Base-by-base conservation (phyloP, 2,329 filamentous ascomycete genomes). In the Phyllosticta citriasiana region DNA sequence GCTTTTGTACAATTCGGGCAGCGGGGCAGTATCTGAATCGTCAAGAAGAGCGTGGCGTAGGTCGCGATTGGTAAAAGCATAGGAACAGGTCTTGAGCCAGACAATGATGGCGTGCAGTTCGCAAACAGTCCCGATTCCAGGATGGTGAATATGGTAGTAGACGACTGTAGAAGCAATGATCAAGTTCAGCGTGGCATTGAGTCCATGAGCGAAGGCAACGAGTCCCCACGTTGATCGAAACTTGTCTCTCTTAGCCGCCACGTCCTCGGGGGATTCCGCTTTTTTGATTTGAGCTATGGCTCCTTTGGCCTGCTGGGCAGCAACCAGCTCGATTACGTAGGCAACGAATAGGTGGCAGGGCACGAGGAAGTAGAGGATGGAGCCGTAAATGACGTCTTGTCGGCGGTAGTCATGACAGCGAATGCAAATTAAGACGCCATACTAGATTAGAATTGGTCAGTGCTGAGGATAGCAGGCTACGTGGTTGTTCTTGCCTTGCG, bases 31-130 rank as follows among this genome's bases (percentile, higher is more conserved):
- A 25, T 50, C 30, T 10, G 40, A 27, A n/a, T 62, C 56, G 69
- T 95, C 89, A 24, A 97, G 82, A 71, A 91, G 90, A 19, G 93
- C 91, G 71, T 96, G 91, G 51, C 94, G 88, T 35, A 99, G 83
- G 72, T 99, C 94, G 65, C 94, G 87, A 74, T 99, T 99, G 26
- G 94, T 97, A 69, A 97, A 89, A 25, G 93, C 94, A 71, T 97
- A 99, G 0, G 92, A 97, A 65, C 91, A 89, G 33, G 89, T 92
- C 79, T 99, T 99, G 69, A 99, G 83, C 87, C 92, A 97, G 57
- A 97, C 92, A 60, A 97, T 89, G 68, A 97, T 86, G 65, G 92
- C 91, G 72, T 99, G 94, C 63, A 96, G 77, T 74, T 97, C 89
- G 65, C 89, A 91, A 56, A 96, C 78, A 0, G 91, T 96, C 52